Percentiles rank a stretch among this genome's conserved stretches.
These are phyloP conservation scores for Fusarium penzigii DNA, from an alignment of 2,329 filamentous ascomycete genomes.

Conservation along the genomic window DNA sequence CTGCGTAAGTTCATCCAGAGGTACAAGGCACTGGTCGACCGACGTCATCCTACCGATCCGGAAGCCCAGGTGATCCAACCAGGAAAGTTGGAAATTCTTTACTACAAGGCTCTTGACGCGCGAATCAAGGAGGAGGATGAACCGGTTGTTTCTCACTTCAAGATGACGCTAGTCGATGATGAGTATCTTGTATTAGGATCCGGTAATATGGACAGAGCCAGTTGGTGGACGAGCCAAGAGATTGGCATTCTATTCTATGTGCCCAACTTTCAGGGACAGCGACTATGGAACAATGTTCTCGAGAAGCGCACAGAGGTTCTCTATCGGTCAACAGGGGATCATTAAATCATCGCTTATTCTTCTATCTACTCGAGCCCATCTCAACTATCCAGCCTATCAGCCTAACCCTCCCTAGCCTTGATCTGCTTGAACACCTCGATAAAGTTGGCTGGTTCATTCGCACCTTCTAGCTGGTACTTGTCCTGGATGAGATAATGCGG, in stretches of 20 bases:
- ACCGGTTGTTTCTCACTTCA: constrained; percentile 75
- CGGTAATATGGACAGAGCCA: constrained; percentile 82
- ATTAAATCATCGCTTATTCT: no score
- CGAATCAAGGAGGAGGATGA: constrained; percentile 44
- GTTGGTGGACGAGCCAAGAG: constrained; percentile 86
- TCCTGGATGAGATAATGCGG: constrained; percentile 74
- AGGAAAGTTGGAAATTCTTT: constrained; percentile 59
- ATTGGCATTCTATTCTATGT: constrained; percentile 64
- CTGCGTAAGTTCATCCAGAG: constrained; percentile 58
- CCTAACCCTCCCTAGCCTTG: constrained; percentile 29
- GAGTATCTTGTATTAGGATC: constrained; percentile 71
- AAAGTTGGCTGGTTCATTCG: constrained; percentile 66
- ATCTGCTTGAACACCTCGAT: constrained; percentile 65
- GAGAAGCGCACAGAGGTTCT: constrained; percentile 38
- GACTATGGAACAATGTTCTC: constrained; percentile 42
- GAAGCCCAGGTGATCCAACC: constrained; percentile 44
- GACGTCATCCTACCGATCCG: constrained; percentile 26
- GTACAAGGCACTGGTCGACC: constrained; percentile 43
- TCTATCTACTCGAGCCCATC: no score
- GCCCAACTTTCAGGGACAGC: constrained; percentile 37
- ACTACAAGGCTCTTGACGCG: constrained; percentile 49
- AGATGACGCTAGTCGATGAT: constrained; percentile 72
- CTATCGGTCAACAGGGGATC: constrained; percentile 26
- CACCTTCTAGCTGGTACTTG: constrained; percentile 66
- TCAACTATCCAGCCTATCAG: no score